Base-by-base conservation (phyloP, 2,329 filamentous ascomycete species). In the Fusarium brevicatenulatum region DNA sequence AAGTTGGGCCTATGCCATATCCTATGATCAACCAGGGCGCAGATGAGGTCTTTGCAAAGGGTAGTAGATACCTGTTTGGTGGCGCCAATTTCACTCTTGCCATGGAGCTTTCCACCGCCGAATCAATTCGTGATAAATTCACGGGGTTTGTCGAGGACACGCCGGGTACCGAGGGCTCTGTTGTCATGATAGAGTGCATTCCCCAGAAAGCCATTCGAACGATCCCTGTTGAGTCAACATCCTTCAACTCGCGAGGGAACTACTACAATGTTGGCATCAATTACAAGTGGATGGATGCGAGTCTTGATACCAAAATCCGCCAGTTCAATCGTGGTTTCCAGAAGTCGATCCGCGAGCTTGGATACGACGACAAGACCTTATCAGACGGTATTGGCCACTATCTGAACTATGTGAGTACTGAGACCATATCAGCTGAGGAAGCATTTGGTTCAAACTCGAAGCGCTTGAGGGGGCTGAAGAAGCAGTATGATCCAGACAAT, bases 71-170 rank as follows among this genome's bases (percentile, higher is more conserved):
- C 55, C 66, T 79, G 11, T 77, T 84, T 65, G 85, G 86, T 61
- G 85, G 85, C 1, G 78, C 84, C 15, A 86, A 84, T 57, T 84
- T 83, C 70, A 80, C 82, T 11, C 77, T 81, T 8, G 85, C 85
- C 0, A 74, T 87, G 28, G 55, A 72, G 49, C 40, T 76, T 4
- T 76, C 74, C 16, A 76, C 75, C 7, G 75, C 72, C 1, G 68
- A 76, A 46, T 34, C 66, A 7, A 75, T 77, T 25, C 59, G 66
- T 4, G 61, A 77, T 32, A 40, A 57, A 21, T 75, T 77, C 44
- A 34, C 55, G 11, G 58, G 36, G 7, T 76, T 77, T 39, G 36
- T 67, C 13, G 72, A 75, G 16, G 46, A 47, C 28, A 70, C 63
- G 21, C 68, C 70, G 21, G 63, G 42, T 7, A 42, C 60, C 23